These are phyloP conservation scores for Isoetes taiwanensis DNA, from an alignment of 75 land plant species.

Conservation along the genomic window DNA sequence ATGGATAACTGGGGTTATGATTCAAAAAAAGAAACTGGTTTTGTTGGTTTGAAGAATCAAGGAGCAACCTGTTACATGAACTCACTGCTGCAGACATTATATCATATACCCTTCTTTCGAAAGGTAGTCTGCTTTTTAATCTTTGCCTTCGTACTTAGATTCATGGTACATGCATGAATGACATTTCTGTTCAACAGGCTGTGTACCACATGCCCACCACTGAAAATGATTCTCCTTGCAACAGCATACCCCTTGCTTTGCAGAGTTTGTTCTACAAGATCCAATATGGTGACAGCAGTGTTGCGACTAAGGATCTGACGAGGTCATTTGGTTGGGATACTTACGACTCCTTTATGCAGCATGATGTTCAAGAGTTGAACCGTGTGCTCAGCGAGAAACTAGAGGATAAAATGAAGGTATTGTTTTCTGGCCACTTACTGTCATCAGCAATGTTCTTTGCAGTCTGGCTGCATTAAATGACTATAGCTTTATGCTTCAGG, in stretches of 20 bases:
- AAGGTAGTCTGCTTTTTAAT: constrained; percentile 40
- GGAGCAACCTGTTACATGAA: constrained; percentile 99
- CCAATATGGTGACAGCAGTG: constrained; percentile 86
- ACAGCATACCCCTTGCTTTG: constrained; percentile 90
- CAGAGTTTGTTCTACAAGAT: constrained; percentile 98
- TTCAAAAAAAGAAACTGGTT: constrained; percentile 95
- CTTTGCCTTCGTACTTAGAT: not conserved
- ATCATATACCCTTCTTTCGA: constrained; percentile 84
- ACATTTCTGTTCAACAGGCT: constrained; percentile 36
- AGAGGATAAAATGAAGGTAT: constrained; percentile 98
- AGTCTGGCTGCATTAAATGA: not conserved
- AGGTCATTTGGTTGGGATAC: constrained; percentile 99
- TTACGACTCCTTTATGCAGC: constrained; percentile 98
- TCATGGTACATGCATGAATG: not conserved
- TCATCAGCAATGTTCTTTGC: not conserved
- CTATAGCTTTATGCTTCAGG: constrained; percentile 23
- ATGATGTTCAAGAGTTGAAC: constrained; percentile 96
- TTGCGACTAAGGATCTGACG: constrained; percentile 91
- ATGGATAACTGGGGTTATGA: constrained; percentile 78
- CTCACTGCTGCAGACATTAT: constrained; percentile 88
- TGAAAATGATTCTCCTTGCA: constrained; percentile 85
- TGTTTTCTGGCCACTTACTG: no score
- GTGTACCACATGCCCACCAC: constrained; percentile 99
- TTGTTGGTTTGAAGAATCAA: constrained; percentile 94
- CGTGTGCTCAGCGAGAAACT: constrained; percentile 88